These are phyloP conservation scores for Boletus rubropictus DNA, from an alignment of 768 basidiomycete genomes.

Conservation along the genomic window DNA sequence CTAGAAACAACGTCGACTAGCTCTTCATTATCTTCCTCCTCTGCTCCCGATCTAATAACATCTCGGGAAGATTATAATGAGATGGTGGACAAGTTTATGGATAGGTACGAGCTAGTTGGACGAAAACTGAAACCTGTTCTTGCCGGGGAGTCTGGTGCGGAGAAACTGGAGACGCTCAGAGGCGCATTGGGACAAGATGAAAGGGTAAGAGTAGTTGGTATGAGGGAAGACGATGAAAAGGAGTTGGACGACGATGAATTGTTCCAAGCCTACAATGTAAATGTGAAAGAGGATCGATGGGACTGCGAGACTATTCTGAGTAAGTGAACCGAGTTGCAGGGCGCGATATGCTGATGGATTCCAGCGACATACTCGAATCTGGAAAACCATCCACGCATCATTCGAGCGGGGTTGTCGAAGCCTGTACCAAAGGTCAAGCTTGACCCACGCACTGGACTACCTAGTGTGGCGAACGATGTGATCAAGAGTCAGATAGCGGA, in stretches of 20 bases:
- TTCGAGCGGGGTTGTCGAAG: constrained; percentile 56
- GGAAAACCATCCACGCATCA: constrained; percentile 92
- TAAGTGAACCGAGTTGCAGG: constrained; percentile 36
- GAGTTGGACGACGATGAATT: constrained; percentile 42
- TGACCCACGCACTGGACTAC: constrained; percentile 75
- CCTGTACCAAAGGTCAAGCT: constrained; percentile 60
- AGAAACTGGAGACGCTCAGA: constrained; percentile 78
- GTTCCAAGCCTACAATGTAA: constrained; percentile 33
- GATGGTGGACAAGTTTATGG: constrained; percentile 91
- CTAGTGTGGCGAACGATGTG: constrained; percentile 39
- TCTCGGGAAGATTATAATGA: constrained; percentile 83
- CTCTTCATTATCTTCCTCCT: constrained; percentile 43
- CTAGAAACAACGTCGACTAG: constrained; percentile 37
- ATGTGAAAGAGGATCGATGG: constrained; percentile 73
- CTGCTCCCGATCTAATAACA: constrained; percentile 69
- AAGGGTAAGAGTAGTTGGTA: constrained; percentile 42
- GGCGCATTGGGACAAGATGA: constrained; percentile 69
- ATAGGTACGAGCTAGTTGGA: constrained; percentile 85
- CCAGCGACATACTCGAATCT: constrained; percentile 94
- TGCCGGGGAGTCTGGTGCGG: constrained; percentile 62
- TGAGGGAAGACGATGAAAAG: constrained; percentile 42
- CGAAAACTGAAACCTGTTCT: constrained; percentile 79
- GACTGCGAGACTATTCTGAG: constrained; percentile 95
- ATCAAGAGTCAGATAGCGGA: constrained; percentile 14
- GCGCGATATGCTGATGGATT: constrained; percentile 8